Evolutionary conservation across 306 rosid genomes (phyloP).

Genomic region (Fragaria iinumae): DNA sequence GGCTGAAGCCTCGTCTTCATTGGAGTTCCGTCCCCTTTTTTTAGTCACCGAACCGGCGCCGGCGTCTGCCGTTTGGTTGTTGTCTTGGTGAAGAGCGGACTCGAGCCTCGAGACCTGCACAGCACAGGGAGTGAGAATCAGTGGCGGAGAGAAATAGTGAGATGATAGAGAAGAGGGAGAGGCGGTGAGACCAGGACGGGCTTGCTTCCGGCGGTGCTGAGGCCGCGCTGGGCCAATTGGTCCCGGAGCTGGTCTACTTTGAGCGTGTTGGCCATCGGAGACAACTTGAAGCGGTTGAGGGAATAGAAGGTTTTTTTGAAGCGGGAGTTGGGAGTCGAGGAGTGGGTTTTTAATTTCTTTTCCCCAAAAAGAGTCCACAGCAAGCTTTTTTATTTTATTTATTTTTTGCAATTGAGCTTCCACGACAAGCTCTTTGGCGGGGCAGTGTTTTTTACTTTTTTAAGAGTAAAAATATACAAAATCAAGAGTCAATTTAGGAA

Average conservation of each 20-base stretch:
- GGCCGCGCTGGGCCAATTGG: conserved; percentile 69
- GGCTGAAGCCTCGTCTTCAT: conserved; percentile 25
- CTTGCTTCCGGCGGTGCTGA: conserved; percentile 60
- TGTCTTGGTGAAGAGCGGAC: conserved; percentile 53
- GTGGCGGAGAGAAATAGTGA: neutral
- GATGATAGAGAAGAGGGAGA: neutral
- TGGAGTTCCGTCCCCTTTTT: conserved; percentile 48
- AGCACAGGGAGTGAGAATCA: conserved; percentile 9
- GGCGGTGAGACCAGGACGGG: conserved; percentile 46
- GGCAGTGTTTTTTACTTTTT: too few relatives aligned
- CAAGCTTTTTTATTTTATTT: neutral
- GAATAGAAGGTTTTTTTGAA: neutral
- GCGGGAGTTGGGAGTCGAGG: neutral
- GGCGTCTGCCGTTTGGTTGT: neutral
- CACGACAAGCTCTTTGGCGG: neutral
- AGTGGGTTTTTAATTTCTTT: neutral
- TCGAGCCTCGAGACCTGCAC: conserved; percentile 64
- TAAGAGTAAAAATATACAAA: too few relatives aligned
- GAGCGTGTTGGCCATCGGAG: conserved; percentile 61
- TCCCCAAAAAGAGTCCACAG: neutral
- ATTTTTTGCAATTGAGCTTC: neutral
- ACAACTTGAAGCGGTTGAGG: neutral
- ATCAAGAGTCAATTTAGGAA: too few relatives aligned
- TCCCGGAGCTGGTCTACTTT: conserved; percentile 71
- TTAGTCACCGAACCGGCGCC: conserved; percentile 24